phyloP scores from a whole-genome alignment of 148 eudicot genomes.

The Rhododendron molle region DNA sequence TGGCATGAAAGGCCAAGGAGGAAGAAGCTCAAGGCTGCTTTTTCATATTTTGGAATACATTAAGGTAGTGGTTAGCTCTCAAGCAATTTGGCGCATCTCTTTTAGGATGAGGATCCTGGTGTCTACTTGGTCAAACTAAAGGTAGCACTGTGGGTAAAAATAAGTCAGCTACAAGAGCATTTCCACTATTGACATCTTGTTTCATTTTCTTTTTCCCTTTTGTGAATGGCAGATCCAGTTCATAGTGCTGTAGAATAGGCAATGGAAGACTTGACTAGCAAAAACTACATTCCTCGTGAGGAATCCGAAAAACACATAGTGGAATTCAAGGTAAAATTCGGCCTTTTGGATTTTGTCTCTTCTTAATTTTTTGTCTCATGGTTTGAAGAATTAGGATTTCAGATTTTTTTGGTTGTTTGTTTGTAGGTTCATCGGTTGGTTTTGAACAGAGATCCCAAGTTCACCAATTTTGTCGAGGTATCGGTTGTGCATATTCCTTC shows the following conservation, averaged over 20 bases:
- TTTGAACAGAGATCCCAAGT: slow-evolving; percentile 77
- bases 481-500: no score
- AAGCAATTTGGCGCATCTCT: not conserved
- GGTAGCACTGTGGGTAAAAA: no score
- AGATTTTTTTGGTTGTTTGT: not conserved
- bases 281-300: slow-evolving; percentile 57
- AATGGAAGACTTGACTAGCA: slow-evolving; percentile 54
- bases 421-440: slow-evolving; percentile 91
- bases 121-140: no score
- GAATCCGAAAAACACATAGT: slow-evolving; percentile 63
- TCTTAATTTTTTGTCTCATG: not conserved
- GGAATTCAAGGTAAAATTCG: slow-evolving; percentile 44
- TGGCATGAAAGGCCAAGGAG: slow-evolving; percentile 84
- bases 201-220: no score
- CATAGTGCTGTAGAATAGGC: slow-evolving; percentile 52
- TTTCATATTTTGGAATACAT: slow-evolving; percentile 86
- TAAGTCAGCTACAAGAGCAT: no score
- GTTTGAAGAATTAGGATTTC: not conserved
- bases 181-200: no score
- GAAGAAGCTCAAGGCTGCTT: slow-evolving; percentile 92
- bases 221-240: slow-evolving; percentile 36
- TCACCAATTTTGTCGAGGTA: slow-evolving; percentile 97
- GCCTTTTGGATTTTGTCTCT: not conserved
- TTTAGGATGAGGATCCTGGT: not conserved
- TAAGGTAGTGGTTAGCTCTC: slow-evolving; percentile 41